phyloP scores from a whole-genome alignment of 164 flowering plant genomes.

The Brasenia schreberi region DNA sequence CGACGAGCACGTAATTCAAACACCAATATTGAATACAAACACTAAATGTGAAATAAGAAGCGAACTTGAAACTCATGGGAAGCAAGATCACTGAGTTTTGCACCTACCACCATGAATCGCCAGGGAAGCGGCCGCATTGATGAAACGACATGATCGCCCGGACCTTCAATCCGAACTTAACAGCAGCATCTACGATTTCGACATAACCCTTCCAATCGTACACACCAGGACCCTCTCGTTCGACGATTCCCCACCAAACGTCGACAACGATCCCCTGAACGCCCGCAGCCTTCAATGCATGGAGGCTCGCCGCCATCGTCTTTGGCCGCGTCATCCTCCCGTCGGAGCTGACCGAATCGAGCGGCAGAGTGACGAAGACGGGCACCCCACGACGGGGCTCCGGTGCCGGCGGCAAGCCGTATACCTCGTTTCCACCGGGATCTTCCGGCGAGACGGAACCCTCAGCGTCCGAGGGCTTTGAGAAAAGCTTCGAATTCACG shows the following conservation, averaged over 20 bases:
- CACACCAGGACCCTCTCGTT: slow-evolving; percentile 34
- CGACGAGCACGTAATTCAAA: no score
- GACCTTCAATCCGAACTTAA: slow-evolving; percentile 38
- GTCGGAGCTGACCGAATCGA: slow-evolving; percentile 16
- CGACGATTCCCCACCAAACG: slow-evolving; percentile 81
- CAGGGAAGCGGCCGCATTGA: slow-evolving; percentile 36
- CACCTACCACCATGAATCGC: slow-evolving; percentile 40
- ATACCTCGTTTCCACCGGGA: slow-evolving; percentile 21
- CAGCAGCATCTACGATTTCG: slow-evolving; percentile 39
- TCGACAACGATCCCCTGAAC: slow-evolving; percentile 66
- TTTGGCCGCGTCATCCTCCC: slow-evolving; percentile 22
- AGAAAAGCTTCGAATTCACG: slow-evolving; percentile 7
- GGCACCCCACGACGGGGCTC: slow-evolving; percentile 21
- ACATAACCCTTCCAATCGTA: slow-evolving; percentile 52
- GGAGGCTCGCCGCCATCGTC: slow-evolving; percentile 28
- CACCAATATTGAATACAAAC: no score
- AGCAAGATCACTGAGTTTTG: no score
- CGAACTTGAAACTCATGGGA: no score
- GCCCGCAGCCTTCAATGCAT: slow-evolving; percentile 39
- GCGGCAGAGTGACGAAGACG: slow-evolving; percentile 45
- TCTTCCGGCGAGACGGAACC: slow-evolving; percentile 23
- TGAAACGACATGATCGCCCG: slow-evolving; percentile 62
- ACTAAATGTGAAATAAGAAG: no score
- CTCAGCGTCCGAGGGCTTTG: slow-evolving; percentile 21
- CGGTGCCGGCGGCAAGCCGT: slow-evolving; percentile 16